Conservation (phyloP, 1,284 basidiomycete genomes). For the Pseudozyma pruni region DNA sequence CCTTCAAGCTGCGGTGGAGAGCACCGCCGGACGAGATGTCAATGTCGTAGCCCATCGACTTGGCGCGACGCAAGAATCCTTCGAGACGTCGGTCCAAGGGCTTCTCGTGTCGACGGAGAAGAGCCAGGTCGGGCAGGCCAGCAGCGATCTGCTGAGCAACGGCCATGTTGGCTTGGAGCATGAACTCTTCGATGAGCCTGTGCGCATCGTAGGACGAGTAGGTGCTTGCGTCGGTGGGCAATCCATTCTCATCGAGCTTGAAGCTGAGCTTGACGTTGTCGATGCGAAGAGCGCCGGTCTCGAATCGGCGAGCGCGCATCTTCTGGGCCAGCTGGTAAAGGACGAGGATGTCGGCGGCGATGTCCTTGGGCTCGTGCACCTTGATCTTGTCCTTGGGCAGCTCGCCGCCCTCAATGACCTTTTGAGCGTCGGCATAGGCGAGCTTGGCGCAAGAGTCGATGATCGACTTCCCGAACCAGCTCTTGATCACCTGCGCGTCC, state of each 20-base stretch:
- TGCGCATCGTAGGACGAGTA: slow-evolving; percentile 79
- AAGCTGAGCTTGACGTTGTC: slow-evolving; percentile 81
- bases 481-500: slow-evolving; percentile 83
- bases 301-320: slow-evolving; percentile 79
- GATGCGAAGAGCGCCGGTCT: slow-evolving; percentile 82
- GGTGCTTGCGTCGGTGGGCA: slow-evolving; percentile 81
- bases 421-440: slow-evolving; percentile 82
- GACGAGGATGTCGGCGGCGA: slow-evolving; percentile 80
- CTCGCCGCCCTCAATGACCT: slow-evolving; percentile 80
- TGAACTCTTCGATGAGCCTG: slow-evolving; percentile 92
- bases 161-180: slow-evolving; percentile 88
- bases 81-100: slow-evolving; percentile 79
- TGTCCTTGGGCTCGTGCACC: slow-evolving; percentile 69
- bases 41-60: slow-evolving; percentile 78
- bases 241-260: slow-evolving; percentile 81
- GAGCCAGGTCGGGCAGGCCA: slow-evolving; percentile 90
- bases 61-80: slow-evolving; percentile 71
- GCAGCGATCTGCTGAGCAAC: slow-evolving; percentile 93
- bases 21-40: slow-evolving; percentile 83
- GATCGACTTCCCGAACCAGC: slow-evolving; percentile 91
- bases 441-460: slow-evolving; percentile 90
- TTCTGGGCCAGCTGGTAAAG: slow-evolving; percentile 76
- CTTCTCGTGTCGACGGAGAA: slow-evolving; percentile 90
- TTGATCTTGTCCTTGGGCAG: slow-evolving; percentile 71
- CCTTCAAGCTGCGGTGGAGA: slow-evolving; percentile 83